These are phyloP conservation scores for Aspergillus felis DNA, from an alignment of 2,329 filamentous ascomycete genomes.

Conservation along the genomic window DNA sequence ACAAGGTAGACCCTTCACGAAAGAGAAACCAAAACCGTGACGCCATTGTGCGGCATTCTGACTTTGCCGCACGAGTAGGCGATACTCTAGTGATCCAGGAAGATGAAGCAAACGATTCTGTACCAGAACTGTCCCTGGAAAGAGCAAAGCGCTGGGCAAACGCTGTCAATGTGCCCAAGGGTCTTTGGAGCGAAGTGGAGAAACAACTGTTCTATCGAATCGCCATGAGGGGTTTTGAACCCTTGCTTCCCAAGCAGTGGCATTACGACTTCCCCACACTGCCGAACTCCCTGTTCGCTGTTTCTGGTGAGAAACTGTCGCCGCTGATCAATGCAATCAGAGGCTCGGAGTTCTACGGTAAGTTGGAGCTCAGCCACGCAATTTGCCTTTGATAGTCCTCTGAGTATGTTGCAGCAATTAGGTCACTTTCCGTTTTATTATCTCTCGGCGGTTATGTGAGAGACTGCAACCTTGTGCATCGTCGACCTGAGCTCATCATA, in stretches of 20 bases:
- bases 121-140: conserved; percentile 28
- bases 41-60: not conserved
- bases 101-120: not conserved
- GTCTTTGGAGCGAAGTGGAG: conserved; percentile 51
- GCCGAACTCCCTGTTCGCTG: conserved; percentile 50
- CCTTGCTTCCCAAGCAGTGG: conserved; percentile 52
- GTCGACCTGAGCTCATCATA: conserved; percentile 35
- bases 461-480: conserved; percentile 43
- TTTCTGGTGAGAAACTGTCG: conserved; percentile 28
- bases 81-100: not conserved
- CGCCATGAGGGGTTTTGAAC: conserved; percentile 53
- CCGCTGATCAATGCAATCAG: conserved; percentile 45
- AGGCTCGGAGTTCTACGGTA: conserved; percentile 46
- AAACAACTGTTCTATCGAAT: conserved; percentile 52
- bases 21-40: not conserved
- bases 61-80: not conserved
- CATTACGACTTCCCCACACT: conserved; percentile 52
- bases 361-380: conserved; percentile 5
- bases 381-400: not conserved
- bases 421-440: conserved; percentile 49
- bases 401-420: conserved; percentile 39
- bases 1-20: not conserved
- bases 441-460: conserved; percentile 49
- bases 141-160: conserved; percentile 32
- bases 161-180: conserved; percentile 37